Evolutionary conservation across 2,329 filamentous ascomycete species (phyloP).

Genomic region (Diaporthe sp.): DNA sequence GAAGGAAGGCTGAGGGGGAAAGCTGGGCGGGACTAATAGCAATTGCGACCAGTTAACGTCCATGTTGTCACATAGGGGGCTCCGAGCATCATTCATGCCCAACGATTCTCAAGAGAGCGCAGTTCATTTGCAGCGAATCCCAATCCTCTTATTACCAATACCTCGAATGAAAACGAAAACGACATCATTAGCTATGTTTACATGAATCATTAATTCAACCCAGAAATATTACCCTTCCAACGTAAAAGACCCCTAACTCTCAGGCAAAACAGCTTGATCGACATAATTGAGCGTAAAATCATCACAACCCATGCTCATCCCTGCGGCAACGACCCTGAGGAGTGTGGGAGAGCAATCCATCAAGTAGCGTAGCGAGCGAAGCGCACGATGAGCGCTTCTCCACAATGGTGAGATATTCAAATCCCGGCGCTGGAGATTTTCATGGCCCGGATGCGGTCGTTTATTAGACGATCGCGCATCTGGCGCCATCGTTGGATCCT

Average conservation of each 20-base stretch:
- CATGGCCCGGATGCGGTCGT: no score
- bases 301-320: not conserved
- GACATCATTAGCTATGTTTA: not conserved
- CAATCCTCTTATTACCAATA: not conserved
- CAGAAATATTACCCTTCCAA: not conserved
- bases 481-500: not conserved
- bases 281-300: not conserved
- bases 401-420: not conserved
- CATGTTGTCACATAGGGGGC: not conserved
- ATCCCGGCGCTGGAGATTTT: no score
- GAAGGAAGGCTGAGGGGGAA: no score
- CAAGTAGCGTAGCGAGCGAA: not conserved
- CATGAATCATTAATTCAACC: constrained; percentile 1
- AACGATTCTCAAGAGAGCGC: not conserved
- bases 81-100: not conserved
- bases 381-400: not conserved
- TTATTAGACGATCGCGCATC: not conserved
- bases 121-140: not conserved
- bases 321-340: not conserved
- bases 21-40: not conserved
- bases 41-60: not conserved
- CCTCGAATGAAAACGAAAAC: no score
- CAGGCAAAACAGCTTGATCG: not conserved
- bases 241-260: not conserved
- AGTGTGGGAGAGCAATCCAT: not conserved